phyloP scores from a whole-genome alignment of 495 filamentous ascomycete species.

The Xylaria bambusicola region DNA sequence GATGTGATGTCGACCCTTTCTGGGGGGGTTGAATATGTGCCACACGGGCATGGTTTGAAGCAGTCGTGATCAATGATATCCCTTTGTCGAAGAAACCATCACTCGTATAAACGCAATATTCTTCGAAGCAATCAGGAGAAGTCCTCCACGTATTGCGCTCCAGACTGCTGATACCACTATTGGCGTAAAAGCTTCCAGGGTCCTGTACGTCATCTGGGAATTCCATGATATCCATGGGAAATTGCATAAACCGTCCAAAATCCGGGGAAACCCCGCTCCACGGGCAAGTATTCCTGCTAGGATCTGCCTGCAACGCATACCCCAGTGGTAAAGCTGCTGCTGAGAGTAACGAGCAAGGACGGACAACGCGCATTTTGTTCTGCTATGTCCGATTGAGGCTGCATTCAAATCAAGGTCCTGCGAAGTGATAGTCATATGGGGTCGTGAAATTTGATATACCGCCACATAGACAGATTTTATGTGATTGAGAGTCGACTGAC shows the following conservation, averaged over 20 bases:
- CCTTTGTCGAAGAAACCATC: slow-evolving; percentile 28
- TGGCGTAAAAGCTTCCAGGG: background rate
- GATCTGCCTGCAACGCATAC: background rate
- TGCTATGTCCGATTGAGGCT: background rate
- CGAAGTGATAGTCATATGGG: too few relatives aligned
- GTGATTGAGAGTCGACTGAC: too few relatives aligned
- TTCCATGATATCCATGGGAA: background rate
- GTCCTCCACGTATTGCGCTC: background rate
- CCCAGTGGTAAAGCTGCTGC: background rate
- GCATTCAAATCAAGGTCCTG: too few relatives aligned
- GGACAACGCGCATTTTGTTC: background rate
- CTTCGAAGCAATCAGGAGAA: slow-evolving; percentile 23
- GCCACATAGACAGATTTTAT: too few relatives aligned
- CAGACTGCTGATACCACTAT: background rate
- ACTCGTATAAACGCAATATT: slow-evolving; percentile 42
- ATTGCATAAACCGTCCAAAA: background rate
- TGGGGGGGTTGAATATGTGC: slow-evolving; percentile 23
- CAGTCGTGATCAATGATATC: slow-evolving; percentile 29
- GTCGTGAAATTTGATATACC: too few relatives aligned
- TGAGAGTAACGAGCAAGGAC: background rate
- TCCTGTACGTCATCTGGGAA: background rate
- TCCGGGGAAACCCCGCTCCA: background rate
- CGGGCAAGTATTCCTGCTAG: background rate
- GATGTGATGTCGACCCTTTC: slow-evolving; percentile 18
- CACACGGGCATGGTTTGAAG: slow-evolving; percentile 30